Evolutionary conservation across 306 rosid species (phyloP).

Genomic region (Rosa chinensis): DNA sequence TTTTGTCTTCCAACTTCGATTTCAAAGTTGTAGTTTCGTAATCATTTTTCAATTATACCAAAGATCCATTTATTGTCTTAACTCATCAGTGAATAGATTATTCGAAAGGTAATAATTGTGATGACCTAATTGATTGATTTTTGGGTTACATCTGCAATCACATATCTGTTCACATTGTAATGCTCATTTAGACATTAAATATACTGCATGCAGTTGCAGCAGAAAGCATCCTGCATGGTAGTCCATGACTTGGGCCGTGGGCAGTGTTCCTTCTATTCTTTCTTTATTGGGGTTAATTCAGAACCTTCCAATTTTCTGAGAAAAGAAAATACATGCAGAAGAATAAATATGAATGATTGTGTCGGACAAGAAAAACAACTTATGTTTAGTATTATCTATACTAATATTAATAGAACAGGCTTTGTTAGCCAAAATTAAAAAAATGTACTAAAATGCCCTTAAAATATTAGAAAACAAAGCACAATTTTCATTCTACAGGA

Average conservation of each 20-base stretch:
- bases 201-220: background rate
- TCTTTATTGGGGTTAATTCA: background rate
- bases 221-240: slow-evolving; percentile 1
- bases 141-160: too few relatives aligned
- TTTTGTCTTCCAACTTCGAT: too few relatives aligned
- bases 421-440: too few relatives aligned
- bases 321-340: slow-evolving; percentile 2
- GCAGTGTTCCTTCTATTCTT: background rate
- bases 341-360: background rate
- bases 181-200: background rate
- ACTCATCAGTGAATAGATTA: background rate
- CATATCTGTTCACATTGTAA: background rate
- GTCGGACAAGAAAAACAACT: background rate
- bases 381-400: background rate
- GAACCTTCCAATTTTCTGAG: background rate
- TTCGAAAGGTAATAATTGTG: background rate
- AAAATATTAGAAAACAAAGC: too few relatives aligned
- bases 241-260: slow-evolving; percentile 10
- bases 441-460: too few relatives aligned
- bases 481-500: too few relatives aligned
- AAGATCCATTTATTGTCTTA: background rate
- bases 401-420: too few relatives aligned
- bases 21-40: background rate
- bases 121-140: background rate
- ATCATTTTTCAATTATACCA: background rate